phyloP scores from a whole-genome alignment of 192 early-diverging fungal genomes.

The Coemansia sp. region DNA sequence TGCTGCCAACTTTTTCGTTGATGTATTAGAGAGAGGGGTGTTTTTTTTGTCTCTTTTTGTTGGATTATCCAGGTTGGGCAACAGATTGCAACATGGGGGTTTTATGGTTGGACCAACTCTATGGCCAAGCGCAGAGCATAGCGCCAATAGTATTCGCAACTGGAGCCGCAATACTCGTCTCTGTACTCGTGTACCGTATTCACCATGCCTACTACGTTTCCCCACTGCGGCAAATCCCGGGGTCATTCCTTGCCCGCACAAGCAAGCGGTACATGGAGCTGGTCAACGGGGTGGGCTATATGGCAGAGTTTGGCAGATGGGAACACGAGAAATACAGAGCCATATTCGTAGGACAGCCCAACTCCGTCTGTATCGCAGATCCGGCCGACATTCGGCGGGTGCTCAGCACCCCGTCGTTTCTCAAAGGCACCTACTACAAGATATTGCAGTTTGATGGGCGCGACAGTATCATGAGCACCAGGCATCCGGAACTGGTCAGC shows the following conservation, averaged over 20 bases:
- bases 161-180: too few relatives aligned
- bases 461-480: conserved; percentile 8
- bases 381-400: conserved; percentile 16
- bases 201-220: not conserved
- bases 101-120: too few relatives aligned
- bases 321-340: conserved; percentile 1
- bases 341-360: conserved; percentile 22
- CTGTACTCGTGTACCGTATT: not conserved
- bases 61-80: too few relatives aligned
- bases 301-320: not conserved
- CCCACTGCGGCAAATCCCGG: conserved; percentile 9
- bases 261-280: conserved; percentile 1
- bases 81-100: too few relatives aligned
- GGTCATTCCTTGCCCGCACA: conserved; percentile 1
- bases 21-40: too few relatives aligned
- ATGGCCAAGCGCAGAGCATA: too few relatives aligned
- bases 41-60: too few relatives aligned
- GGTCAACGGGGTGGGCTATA: not conserved
- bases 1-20: too few relatives aligned
- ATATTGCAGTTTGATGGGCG: conserved; percentile 9
- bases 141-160: too few relatives aligned
- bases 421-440: conserved; percentile 19
- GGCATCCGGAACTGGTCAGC: conserved; percentile 2
- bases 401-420: conserved; percentile 8
- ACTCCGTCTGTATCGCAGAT: conserved; percentile 9